A percentile compares a stretch with the other conserved stretches of the same genome.
Conservation (phyloP, 176 grass and related monocot species). For the Ananas comosus region DNA sequence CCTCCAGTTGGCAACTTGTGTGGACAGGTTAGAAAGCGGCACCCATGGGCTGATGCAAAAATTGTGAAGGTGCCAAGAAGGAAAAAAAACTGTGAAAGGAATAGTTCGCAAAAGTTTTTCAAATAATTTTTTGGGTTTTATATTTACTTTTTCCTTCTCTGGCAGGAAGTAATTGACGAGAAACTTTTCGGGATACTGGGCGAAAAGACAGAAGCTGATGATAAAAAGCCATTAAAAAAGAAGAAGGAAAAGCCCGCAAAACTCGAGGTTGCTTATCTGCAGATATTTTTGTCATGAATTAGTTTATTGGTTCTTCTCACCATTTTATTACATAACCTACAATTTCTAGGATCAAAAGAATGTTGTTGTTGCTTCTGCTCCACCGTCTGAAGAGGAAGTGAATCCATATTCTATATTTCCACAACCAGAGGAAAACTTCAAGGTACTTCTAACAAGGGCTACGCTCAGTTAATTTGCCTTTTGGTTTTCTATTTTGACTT, state of each 20-base stretch:
- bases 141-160: conserved; percentile 15
- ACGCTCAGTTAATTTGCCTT: conserved; percentile 8
- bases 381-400: conserved; percentile 73
- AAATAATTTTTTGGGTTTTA: conserved; percentile 16
- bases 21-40: conserved; percentile 74
- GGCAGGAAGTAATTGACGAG: conserved; percentile 79
- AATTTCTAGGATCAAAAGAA: conserved; percentile 58
- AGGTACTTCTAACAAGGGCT: conserved; percentile 31
- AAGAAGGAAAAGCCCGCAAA: conserved; percentile 86
- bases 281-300: conserved; percentile 3
- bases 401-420: conserved; percentile 96
- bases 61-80: conserved; percentile 44
- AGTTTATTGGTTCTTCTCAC: neutral
- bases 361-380: conserved; percentile 27
- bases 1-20: conserved; percentile 74
- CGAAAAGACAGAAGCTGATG: conserved; percentile 77
- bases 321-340: conserved; percentile 13
- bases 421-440: conserved; percentile 81
- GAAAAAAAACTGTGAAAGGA: neutral
- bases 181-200: conserved; percentile 73
- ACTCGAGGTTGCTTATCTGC: conserved; percentile 55
- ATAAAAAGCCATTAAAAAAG: conserved; percentile 89
- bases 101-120: neutral
- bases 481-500: neutral
- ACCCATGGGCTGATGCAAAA: conserved; percentile 96